phyloP scores from a whole-genome alignment of 176 grass and related monocot genomes.

The Coix lacrymajobi region DNA sequence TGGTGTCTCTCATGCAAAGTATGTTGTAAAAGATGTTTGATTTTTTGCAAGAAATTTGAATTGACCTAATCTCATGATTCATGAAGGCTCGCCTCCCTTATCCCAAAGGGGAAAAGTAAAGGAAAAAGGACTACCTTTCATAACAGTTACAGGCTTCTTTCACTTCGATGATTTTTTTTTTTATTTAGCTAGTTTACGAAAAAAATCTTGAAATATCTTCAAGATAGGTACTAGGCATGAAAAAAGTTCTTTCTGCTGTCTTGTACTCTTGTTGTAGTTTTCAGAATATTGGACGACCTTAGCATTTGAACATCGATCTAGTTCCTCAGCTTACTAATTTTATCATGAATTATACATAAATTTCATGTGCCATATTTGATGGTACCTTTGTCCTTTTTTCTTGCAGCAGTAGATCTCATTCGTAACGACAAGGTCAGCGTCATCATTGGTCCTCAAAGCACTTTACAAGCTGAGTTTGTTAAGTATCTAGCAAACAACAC shows the following conservation, averaged over 20 bases:
- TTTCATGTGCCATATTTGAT: not conserved
- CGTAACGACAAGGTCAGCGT: constrained; percentile 21
- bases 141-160: not conserved
- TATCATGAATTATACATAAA: not conserved
- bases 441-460: constrained; percentile 44
- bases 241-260: not conserved
- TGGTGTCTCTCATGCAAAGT: constrained; percentile 32
- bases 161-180: not conserved
- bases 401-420: constrained; percentile 51
- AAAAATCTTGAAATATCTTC: not conserved
- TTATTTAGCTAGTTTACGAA: not conserved
- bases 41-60: too few relatives aligned
- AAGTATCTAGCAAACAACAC: constrained; percentile 33
- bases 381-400: not conserved
- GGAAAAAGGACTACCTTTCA: not conserved
- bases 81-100: too few relatives aligned
- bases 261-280: not conserved
- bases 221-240: not conserved
- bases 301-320: not conserved
- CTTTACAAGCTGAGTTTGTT: constrained; percentile 42
- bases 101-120: not conserved
- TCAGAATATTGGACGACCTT: not conserved
- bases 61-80: too few relatives aligned
- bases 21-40: too few relatives aligned
- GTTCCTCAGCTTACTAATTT: not conserved